These are phyloP conservation scores for Isoetes taiwanensis DNA, from an alignment of 75 land plant genomes.

Conservation along the genomic window DNA sequence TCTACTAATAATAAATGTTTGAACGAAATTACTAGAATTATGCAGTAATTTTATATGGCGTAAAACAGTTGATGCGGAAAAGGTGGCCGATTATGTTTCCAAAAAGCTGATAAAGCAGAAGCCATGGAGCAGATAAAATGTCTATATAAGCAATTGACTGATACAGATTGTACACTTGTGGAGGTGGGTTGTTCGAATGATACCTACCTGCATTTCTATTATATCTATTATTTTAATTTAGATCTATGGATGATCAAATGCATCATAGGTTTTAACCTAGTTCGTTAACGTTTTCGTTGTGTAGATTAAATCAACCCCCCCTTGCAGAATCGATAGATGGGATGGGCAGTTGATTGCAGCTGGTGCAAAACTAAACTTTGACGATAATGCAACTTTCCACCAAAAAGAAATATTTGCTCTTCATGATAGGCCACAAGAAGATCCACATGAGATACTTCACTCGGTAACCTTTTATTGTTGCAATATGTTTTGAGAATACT, in stretches of 20 bases:
- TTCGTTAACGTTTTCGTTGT: no score
- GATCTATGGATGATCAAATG: no score
- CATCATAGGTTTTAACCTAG: no score
- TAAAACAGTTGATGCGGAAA: slow-evolving; percentile 3
- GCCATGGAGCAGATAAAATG: not conserved
- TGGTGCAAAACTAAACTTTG: slow-evolving; percentile 3
- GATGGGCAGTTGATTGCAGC: slow-evolving; percentile 2
- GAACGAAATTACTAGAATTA: no score
- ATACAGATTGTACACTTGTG: slow-evolving; percentile 4
- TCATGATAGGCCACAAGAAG: slow-evolving; percentile 1
- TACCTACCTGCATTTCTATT: not conserved
- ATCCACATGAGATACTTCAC: not conserved
- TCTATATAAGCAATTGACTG: not conserved
- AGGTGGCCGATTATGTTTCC: not conserved
- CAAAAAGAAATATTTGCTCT: slow-evolving; percentile 3
- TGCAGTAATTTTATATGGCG: no score
- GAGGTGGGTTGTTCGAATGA: not conserved
- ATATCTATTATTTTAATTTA: not conserved
- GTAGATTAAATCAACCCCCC: slow-evolving; percentile 72
- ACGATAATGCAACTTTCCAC: not conserved
- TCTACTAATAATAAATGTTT: no score
- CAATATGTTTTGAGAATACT: not conserved
- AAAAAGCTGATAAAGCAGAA: not conserved
- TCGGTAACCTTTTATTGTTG: no score
- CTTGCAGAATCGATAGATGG: not conserved